Percentiles rank a stretch among this genome's conserved stretches.
Evolutionary conservation across 164 flowering plant genomes (phyloP).

Genomic region (Buxus sempervirens): DNA sequence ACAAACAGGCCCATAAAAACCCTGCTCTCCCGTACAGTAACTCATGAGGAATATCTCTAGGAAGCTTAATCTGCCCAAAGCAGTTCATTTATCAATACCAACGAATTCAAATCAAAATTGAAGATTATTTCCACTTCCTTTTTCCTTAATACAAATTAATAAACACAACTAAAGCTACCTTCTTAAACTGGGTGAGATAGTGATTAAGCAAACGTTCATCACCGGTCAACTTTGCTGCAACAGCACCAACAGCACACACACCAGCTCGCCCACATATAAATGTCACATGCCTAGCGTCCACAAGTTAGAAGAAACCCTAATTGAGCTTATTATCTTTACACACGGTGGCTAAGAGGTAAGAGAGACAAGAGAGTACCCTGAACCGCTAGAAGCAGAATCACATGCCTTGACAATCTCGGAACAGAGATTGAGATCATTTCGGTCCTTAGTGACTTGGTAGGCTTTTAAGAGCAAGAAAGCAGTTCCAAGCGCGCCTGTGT

Average conservation of each 20-base stretch:
- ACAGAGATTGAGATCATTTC: conserved; percentile 44
- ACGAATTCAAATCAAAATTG: background rate
- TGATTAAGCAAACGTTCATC: conserved; percentile 34
- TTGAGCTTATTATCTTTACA: background rate
- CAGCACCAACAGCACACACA: conserved; percentile 84
- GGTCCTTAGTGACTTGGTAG: conserved; percentile 35
- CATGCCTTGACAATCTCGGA: conserved; percentile 51
- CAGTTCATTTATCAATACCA: background rate
- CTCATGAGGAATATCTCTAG: conserved; percentile 48
- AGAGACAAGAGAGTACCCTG: conserved; percentile 28
- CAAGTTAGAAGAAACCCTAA: background rate
- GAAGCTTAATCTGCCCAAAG: conserved; percentile 37
- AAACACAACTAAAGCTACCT: conserved; percentile 31
- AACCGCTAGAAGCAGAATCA: conserved; percentile 37
- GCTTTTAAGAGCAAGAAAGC: conserved; percentile 50
- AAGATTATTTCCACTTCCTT: background rate
- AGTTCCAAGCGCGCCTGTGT: conserved; percentile 58
- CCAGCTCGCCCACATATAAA: conserved; percentile 83
- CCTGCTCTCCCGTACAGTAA: conserved; percentile 56
- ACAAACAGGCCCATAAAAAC: conserved; percentile 54
- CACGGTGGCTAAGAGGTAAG: background rate
- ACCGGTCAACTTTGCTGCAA: conserved; percentile 51
- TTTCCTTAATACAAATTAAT: background rate
- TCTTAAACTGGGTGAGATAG: conserved; percentile 51
- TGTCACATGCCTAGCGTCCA: conserved; percentile 40